A percentile compares a stretch with the other conserved stretches of the same genome.
Conservation (phyloP, 129 eudicot genomes). For the Chrysanthemum makinoi region DNA sequence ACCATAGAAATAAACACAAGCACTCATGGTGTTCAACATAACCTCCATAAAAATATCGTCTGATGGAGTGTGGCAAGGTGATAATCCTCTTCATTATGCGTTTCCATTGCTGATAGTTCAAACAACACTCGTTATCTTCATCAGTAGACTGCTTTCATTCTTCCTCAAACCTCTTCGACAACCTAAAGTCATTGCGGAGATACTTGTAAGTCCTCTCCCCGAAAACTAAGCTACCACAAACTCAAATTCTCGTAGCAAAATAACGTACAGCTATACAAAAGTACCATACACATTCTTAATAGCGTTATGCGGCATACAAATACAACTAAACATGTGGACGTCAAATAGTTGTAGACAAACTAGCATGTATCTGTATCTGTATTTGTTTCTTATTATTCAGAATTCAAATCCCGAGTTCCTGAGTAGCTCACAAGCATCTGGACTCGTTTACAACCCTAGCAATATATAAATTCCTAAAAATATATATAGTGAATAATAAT, state of each 20-base stretch:
- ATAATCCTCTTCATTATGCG: slow-evolving; percentile 59
- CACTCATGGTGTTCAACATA: slow-evolving; percentile 31
- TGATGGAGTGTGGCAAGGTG: slow-evolving; percentile 57
- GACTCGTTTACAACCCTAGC: too few species aligned
- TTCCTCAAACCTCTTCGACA: slow-evolving; percentile 72
- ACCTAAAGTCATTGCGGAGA: slow-evolving; percentile 76
- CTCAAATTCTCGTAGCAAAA: not conserved
- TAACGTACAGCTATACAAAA: not conserved
- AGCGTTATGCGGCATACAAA: not conserved
- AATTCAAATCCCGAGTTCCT: too few species aligned
- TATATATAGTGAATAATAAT: not conserved
- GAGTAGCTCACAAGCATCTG: too few species aligned
- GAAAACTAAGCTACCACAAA: not conserved
- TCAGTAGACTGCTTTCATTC: slow-evolving; percentile 55
- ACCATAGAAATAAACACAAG: not conserved
- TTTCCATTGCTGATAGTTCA: slow-evolving; percentile 60
- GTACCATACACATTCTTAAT: not conserved
- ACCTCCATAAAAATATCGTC: slow-evolving; percentile 44
- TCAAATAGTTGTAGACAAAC: not conserved
- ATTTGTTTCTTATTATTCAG: too few species aligned
- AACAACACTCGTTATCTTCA: slow-evolving; percentile 43
- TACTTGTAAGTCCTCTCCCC: slow-evolving; percentile 44
- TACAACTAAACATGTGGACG: not conserved
- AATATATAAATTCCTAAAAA: too few species aligned
- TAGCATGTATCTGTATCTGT: not conserved